Percentiles rank a stretch among this genome's conserved stretches.
Evolutionary conservation across 2,329 filamentous ascomycete species (phyloP).

Genomic region (Cyclaneusma minus): DNA sequence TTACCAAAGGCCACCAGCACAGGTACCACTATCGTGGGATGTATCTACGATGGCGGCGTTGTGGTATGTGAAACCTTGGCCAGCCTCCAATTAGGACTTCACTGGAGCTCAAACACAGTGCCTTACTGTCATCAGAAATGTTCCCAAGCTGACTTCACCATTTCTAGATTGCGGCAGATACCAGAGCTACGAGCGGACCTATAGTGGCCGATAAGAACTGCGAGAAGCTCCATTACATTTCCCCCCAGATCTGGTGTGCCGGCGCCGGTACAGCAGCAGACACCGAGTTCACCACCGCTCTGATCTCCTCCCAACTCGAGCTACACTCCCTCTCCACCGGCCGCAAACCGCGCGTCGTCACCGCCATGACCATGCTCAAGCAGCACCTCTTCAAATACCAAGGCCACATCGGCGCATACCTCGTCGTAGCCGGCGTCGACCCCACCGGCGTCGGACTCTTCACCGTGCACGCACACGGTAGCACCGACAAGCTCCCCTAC

Average conservation of each 20-base stretch:
- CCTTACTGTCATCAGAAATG: neutral
- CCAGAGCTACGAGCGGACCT: slow-evolving; percentile 87
- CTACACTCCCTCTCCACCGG: slow-evolving; percentile 92
- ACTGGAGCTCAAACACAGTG: neutral
- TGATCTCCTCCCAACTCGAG: slow-evolving; percentile 98
- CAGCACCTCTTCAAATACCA: slow-evolving; percentile 98
- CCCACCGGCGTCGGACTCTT: slow-evolving; percentile 91
- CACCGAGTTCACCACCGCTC: slow-evolving; percentile 95
- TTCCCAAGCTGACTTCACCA: slow-evolving; percentile 9
- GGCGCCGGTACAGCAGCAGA: slow-evolving; percentile 95
- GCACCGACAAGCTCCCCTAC: slow-evolving; percentile 96
- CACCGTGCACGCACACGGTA: slow-evolving; percentile 96
- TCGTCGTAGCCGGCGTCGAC: slow-evolving; percentile 92
- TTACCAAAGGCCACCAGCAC: slow-evolving; percentile 96
- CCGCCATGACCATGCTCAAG: slow-evolving; percentile 98
- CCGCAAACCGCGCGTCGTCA: slow-evolving; percentile 92
- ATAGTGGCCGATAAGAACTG: slow-evolving; percentile 99
- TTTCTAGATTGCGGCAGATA: slow-evolving; percentile 83
- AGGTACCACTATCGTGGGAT: slow-evolving; percentile 96
- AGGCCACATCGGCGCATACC: slow-evolving; percentile 92
- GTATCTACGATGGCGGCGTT: slow-evolving; percentile 89
- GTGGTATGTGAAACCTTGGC: slow-evolving; percentile 44
- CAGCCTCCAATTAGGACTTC: neutral
- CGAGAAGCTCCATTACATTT: slow-evolving; percentile 98
- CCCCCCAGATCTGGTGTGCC: slow-evolving; percentile 97